These are phyloP conservation scores for Sugiyamaella valdiviana DNA, from an alignment of 805 yeast genomes.

Conservation along the genomic window DNA sequence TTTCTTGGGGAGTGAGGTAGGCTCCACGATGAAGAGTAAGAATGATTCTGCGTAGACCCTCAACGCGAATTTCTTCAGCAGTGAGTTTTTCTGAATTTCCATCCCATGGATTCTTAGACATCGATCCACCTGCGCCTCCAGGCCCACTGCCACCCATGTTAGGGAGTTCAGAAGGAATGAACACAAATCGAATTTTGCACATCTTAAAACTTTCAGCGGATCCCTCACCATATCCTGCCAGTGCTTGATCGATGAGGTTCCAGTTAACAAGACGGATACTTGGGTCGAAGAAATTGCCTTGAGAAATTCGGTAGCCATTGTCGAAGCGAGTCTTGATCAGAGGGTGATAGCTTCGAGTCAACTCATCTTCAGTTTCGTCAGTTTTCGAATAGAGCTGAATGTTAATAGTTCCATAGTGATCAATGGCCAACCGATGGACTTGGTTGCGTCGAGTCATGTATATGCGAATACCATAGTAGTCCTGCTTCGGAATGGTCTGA, in stretches of 20 bases:
- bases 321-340: conserved; percentile 76
- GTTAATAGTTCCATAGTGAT: conserved; percentile 61
- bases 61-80: conserved; percentile 86
- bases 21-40: conserved; percentile 57
- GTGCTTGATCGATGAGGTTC: conserved; percentile 83
- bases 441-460: conserved; percentile 76
- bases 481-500: conserved; percentile 41
- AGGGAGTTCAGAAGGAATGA: conserved; percentile 72
- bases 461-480: conserved; percentile 53
- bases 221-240: conserved; percentile 87
- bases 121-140: conserved; percentile 10
- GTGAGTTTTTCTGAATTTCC: conserved; percentile 54
- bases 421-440: conserved; percentile 76
- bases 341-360: conserved; percentile 36
- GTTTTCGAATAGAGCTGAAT: conserved; percentile 61
- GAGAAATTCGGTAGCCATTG: conserved; percentile 51
- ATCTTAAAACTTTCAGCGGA: conserved; percentile 23
- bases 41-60: conserved; percentile 65
- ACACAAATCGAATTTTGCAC: conserved; percentile 73
- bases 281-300: conserved; percentile 48
- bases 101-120: conserved; percentile 32
- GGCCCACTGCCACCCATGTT: conserved; percentile 30
- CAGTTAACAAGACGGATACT: conserved; percentile 53
- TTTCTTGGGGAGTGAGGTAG: conserved; percentile 41
- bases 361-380: conserved; percentile 25